These are phyloP conservation scores for Fusarium sp. DNA, from an alignment of 2,329 filamentous ascomycete species.

Conservation along the genomic window DNA sequence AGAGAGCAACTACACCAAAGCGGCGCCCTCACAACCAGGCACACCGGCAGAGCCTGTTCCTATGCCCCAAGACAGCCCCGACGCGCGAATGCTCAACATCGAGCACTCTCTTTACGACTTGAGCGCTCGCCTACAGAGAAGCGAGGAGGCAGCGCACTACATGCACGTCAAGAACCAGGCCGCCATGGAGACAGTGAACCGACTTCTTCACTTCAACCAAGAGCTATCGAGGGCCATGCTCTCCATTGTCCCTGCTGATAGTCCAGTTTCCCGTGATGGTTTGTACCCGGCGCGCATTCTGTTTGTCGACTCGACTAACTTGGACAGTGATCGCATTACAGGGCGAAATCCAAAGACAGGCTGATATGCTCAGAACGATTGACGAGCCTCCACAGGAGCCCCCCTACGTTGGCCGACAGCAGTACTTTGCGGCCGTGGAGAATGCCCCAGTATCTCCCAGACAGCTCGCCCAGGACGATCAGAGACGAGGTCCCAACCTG, in stretches of 20 bases:
- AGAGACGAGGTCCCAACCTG: constrained; percentile 75
- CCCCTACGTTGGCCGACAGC: constrained; percentile 70
- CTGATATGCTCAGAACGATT: constrained; percentile 62
- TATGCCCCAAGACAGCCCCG: constrained; percentile 74
- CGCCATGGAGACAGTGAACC: constrained; percentile 79
- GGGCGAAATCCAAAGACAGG: constrained; percentile 67
- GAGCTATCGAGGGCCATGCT: constrained; percentile 80
- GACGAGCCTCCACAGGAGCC: constrained; percentile 71
- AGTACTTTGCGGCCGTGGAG: constrained; percentile 72
- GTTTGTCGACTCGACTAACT: constrained; percentile 17
- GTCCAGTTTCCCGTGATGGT: constrained; percentile 82
- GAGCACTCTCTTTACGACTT: constrained; percentile 87
- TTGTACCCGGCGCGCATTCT: constrained; percentile 50
- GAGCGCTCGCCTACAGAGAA: constrained; percentile 75
- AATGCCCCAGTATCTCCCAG: constrained; percentile 85
- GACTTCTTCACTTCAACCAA: constrained; percentile 77
- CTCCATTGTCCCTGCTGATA: constrained; percentile 76
- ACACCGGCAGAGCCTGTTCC: constrained; percentile 83
- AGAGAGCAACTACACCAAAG: constrained; percentile 83
- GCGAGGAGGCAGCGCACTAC: constrained; percentile 81
- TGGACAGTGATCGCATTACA: constrained; percentile 63
- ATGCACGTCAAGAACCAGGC: constrained; percentile 83
- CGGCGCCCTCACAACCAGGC: constrained; percentile 77
- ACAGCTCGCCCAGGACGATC: constrained; percentile 85
- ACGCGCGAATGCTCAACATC: constrained; percentile 75